phyloP scores from a whole-genome alignment of 148 eudicot species.

The Vaccinium macrocarpon region DNA sequence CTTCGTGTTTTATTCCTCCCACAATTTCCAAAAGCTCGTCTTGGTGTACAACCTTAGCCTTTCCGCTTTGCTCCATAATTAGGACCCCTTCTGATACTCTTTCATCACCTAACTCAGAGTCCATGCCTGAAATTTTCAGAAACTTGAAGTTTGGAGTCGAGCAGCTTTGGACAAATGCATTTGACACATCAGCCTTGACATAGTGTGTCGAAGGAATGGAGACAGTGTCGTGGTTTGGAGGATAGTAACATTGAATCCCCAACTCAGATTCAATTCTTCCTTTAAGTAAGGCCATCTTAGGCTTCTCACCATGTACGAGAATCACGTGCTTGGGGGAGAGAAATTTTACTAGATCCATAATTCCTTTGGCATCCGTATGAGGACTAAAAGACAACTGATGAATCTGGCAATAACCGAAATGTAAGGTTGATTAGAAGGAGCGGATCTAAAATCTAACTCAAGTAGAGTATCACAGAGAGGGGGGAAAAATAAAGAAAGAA shows the following conservation, averaged over 20 bases:
- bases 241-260: constrained; percentile 61
- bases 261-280: constrained; percentile 65
- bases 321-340: constrained; percentile 83
- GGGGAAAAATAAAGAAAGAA: neutral
- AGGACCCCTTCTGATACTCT: constrained; percentile 69
- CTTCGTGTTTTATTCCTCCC: constrained; percentile 36
- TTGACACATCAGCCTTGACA: constrained; percentile 59
- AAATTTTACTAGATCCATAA: constrained; percentile 89
- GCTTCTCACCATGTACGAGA: constrained; percentile 94
- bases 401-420: constrained; percentile 39
- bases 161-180: constrained; percentile 48
- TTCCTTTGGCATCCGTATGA: constrained; percentile 96
- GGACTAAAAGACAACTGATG: constrained; percentile 88
- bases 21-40: constrained; percentile 48
- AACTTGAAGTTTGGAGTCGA: constrained; percentile 69
- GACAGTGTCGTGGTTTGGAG: constrained; percentile 68
- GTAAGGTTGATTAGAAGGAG: neutral
- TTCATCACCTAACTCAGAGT: constrained; percentile 40
- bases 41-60: constrained; percentile 55
- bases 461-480: no score
- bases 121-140: constrained; percentile 25
- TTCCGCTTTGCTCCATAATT: constrained; percentile 37
- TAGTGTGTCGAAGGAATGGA: constrained; percentile 57
- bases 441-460: neutral
- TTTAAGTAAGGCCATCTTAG: constrained; percentile 66